Percentiles rank a stretch among this genome's conserved stretches.
phyloP scores from a whole-genome alignment of 2,329 filamentous ascomycete species.

The Pseudocercospora musae region DNA sequence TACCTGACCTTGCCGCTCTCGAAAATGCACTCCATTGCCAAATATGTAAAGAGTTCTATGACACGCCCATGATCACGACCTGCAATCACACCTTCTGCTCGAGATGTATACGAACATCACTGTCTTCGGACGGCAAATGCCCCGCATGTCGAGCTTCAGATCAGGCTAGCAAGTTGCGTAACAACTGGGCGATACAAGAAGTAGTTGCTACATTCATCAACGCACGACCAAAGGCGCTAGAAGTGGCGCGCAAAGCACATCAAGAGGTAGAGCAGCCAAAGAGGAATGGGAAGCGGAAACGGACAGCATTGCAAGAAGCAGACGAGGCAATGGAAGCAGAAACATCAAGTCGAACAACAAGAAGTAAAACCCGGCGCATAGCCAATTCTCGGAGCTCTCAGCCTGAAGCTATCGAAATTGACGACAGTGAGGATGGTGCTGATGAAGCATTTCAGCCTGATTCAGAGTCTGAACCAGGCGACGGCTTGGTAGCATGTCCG shows the following conservation, averaged over 20 bases:
- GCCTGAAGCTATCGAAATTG: constrained; percentile 31
- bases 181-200: constrained; percentile 82
- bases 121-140: constrained; percentile 81
- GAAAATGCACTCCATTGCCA: constrained; percentile 89
- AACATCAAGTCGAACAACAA: constrained; percentile 33
- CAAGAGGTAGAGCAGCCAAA: constrained; percentile 24
- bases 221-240: constrained; percentile 60
- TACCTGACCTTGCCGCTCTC: constrained; percentile 64
- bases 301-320: constrained; percentile 33
- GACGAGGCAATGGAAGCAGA: constrained; percentile 30
- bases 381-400: constrained; percentile 31
- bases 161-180: constrained; percentile 78
- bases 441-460: constrained; percentile 34
- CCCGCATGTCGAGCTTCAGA: constrained; percentile 76
- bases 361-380: constrained; percentile 36
- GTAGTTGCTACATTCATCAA: constrained; percentile 73
- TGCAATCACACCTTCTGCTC: constrained; percentile 98
- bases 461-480: constrained; percentile 49
- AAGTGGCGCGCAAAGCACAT: constrained; percentile 53
- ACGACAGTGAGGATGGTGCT: constrained; percentile 42
- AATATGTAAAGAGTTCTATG: constrained; percentile 97
- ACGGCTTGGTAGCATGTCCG: constrained; percentile 79
- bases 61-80: constrained; percentile 88
- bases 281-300: constrained; percentile 52
- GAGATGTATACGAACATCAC: constrained; percentile 82